Conservation (phyloP, 371 early-diverging fungal genomes). For the Batrachochytrium dendrobatidis region DNA sequence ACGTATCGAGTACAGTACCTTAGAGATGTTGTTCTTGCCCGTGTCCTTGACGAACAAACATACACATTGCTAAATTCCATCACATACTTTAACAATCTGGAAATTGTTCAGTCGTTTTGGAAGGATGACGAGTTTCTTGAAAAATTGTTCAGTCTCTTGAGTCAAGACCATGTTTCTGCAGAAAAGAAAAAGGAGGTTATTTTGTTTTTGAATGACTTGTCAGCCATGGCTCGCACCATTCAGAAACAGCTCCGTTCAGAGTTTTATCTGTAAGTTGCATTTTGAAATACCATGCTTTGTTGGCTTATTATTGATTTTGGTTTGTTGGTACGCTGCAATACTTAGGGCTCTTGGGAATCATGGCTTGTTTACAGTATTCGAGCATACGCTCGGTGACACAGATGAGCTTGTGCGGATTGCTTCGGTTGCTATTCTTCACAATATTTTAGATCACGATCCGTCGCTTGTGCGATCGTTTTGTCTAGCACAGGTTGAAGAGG, state of each 20-base stretch:
- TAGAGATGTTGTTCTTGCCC: slow-evolving; percentile 68
- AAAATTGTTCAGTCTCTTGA: slow-evolving; percentile 59
- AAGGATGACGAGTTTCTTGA: slow-evolving; percentile 55
- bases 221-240: slow-evolving; percentile 58
- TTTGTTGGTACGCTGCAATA: background rate
- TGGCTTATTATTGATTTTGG: background rate
- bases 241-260: slow-evolving; percentile 50
- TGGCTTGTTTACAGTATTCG: slow-evolving; percentile 71
- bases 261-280: slow-evolving; percentile 40
- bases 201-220: slow-evolving; percentile 68
- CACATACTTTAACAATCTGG: slow-evolving; percentile 70
- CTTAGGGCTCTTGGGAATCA: slow-evolving; percentile 20
- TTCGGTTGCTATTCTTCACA: slow-evolving; percentile 60
- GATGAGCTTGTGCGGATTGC: slow-evolving; percentile 49
- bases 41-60: slow-evolving; percentile 63
- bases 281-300: background rate
- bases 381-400: slow-evolving; percentile 48
- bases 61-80: slow-evolving; percentile 60
- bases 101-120: slow-evolving; percentile 67
- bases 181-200: slow-evolving; percentile 55
- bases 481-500: slow-evolving; percentile 50
- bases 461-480: slow-evolving; percentile 62
- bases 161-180: slow-evolving; percentile 31
- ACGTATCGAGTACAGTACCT: slow-evolving; percentile 77
- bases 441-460: slow-evolving; percentile 72